Evolutionary conservation across 495 filamentous ascomycete genomes (phyloP), one percentile per base, ranked within the genome.

Genomic region (Penicillium canescens): DNA sequence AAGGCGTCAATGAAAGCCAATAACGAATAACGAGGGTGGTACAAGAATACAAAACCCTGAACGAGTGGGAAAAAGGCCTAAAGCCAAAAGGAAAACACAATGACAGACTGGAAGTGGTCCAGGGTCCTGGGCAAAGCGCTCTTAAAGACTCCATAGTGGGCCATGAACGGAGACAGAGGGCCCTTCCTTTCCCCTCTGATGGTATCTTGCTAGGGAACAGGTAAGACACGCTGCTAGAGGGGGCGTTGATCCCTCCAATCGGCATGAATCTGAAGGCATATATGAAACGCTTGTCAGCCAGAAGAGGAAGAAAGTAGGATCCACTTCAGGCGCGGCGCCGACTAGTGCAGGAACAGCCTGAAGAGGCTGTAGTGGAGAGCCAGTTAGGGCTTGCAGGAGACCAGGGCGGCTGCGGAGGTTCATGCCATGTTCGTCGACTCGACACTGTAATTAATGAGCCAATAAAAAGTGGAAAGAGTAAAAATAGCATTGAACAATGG

Each of bases 31-130:
- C 37, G 50, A 52, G 44, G 35, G 50, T 20, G 38, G 43, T 21
- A 53, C 26, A 53, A 43, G 50, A 52, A 26, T 57, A 6, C 35
- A 34, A 33, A 48, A 48, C 45, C 55, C 34, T 54, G 55, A 57
- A 46, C 55, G 55, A 57, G 38, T 44, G 55, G 54, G 39, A 51
- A 36, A 1, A 14, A 43, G 49, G 49, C 18, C 20, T 26, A 37
- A 26, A 51, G 39, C 49, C 49, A 34, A 43, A 51, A 14, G 12
- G 4, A 51, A 43, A 24, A 42, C 18, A 51, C 39, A 51, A 43
- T 51, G 49, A 42, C 48, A 51, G 49, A 37, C 42, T 42, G 49
- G 36, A 42, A 34, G 14, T 21, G 18, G 16, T 37, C 28, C 18
- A 37, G 40, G 31, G 20, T 43, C 28, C 28, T 40, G 38, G 49